These are phyloP conservation scores for Alternaria conjuncta DNA, from an alignment of 2,329 filamentous ascomycete genomes.

Conservation along the genomic window DNA sequence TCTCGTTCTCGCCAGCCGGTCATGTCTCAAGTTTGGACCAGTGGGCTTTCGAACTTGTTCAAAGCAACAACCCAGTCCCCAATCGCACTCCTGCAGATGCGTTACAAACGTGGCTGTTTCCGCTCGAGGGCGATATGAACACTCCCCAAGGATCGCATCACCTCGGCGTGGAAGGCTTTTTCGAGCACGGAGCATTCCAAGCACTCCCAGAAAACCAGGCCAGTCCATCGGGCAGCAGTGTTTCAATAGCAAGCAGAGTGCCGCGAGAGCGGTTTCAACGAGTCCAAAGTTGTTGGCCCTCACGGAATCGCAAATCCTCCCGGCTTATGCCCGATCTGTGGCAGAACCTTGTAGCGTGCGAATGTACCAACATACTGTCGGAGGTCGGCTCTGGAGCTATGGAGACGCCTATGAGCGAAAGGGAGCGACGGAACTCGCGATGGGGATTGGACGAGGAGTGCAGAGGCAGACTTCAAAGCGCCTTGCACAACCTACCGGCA, in stretches of 20 bases:
- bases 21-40: conserved; percentile 46
- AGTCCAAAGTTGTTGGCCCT: conserved; percentile 49
- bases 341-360: conserved; percentile 38
- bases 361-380: conserved; percentile 46
- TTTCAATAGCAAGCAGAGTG: conserved; percentile 47
- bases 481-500: conserved; percentile 34
- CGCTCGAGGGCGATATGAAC: conserved; percentile 40
- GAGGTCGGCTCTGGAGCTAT: conserved; percentile 32
- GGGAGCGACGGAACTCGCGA: conserved; percentile 41
- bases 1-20: conserved; percentile 43
- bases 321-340: conserved; percentile 46
- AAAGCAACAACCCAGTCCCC: conserved; percentile 45
- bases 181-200: conserved; percentile 37
- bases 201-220: conserved; percentile 32
- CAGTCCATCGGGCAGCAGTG: conserved; percentile 45
- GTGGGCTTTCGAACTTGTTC: conserved; percentile 48
- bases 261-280: conserved; percentile 48
- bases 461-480: conserved; percentile 49
- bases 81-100: conserved; percentile 46
- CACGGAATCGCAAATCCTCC: conserved; percentile 37
- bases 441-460: conserved; percentile 49
- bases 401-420: conserved; percentile 35
- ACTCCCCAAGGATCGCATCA: conserved; percentile 36
- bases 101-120: conserved; percentile 47
- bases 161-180: conserved; percentile 39